Evolutionary conservation across 2,329 filamentous ascomycete genomes (phyloP).

Genomic region (Colletotrichum tropicicola): DNA sequence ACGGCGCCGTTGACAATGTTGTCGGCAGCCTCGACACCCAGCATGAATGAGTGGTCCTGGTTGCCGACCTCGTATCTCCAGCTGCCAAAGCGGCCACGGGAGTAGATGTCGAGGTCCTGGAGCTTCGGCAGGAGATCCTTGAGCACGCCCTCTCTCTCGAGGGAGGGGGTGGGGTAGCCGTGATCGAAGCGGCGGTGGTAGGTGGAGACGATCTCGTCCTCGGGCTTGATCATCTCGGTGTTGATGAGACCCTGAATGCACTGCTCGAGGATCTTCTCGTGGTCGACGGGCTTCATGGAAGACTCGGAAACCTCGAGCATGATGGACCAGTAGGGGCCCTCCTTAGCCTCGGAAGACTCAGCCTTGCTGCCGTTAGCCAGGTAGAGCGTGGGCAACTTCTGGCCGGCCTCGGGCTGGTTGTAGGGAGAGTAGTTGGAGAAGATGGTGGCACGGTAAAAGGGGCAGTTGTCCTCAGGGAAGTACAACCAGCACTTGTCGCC

Average conservation of each 20-base stretch:
- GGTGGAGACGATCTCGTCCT: conserved; percentile 95
- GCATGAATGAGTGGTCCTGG: conserved; percentile 98
- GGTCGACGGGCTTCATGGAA: conserved; percentile 91
- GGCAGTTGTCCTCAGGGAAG: conserved; percentile 98
- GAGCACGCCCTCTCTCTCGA: conserved; percentile 95
- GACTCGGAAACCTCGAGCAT: conserved; percentile 99
- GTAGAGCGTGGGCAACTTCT: conserved; percentile 87
- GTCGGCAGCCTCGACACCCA: conserved; percentile 93
- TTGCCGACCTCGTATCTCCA: conserved; percentile 97
- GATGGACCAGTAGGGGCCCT: conserved; percentile 99
- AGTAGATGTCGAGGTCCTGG: conserved; percentile 90
- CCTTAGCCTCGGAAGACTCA: conserved; percentile 74
- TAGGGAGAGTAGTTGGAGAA: conserved; percentile 99
- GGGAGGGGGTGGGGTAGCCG: conserved; percentile 93
- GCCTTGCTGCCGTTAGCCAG: conserved; percentile 88
- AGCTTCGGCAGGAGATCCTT: conserved; percentile 93
- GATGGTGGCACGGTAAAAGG: conserved; percentile 99
- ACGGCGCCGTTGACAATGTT: conserved; percentile 88
- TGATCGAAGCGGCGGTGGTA: conserved; percentile 99
- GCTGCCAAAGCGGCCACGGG: conserved; percentile 95
- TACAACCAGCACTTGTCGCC: conserved; percentile 99
- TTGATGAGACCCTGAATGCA: conserved; percentile 97
- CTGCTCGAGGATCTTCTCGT: conserved; percentile 84
- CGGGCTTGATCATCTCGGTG: conserved; percentile 92
- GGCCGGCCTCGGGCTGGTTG: conserved; percentile 88